Evolutionary conservation across 2,329 filamentous ascomycete species (phyloP).

Genomic region (Sclerotinia borealis): DNA sequence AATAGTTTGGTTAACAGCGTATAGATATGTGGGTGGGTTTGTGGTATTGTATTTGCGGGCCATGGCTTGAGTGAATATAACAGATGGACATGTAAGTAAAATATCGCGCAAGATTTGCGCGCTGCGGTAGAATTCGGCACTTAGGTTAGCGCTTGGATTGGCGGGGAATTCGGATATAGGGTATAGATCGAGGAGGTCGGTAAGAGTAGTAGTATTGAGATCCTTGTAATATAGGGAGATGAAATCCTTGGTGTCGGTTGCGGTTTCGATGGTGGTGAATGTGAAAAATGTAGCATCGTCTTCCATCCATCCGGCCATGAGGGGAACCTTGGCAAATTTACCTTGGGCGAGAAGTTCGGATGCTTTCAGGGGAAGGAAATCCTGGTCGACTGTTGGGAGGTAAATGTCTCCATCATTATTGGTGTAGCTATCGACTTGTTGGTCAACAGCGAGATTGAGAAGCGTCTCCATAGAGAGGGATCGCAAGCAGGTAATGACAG

Average conservation of each 20-base stretch:
- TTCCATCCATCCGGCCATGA: constrained; percentile 41
- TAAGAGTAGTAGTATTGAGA: constrained; percentile 33
- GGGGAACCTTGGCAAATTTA: constrained; percentile 37
- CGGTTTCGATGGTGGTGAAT: constrained; percentile 35
- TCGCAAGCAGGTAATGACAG: constrained; percentile 41
- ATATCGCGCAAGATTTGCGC: constrained; percentile 47
- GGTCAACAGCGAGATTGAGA: constrained; percentile 37
- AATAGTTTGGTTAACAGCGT: constrained; percentile 50
- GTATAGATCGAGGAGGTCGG: constrained; percentile 44
- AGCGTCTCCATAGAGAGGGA: constrained; percentile 38
- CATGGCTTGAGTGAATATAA: constrained; percentile 38
- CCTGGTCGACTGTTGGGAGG: constrained; percentile 44
- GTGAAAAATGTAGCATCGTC: constrained; percentile 42
- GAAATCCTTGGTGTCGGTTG: constrained; percentile 37
- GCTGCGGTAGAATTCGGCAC: constrained; percentile 44
- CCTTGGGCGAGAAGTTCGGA: constrained; percentile 37
- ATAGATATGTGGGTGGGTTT: constrained; percentile 41
- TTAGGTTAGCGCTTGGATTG: constrained; percentile 35
- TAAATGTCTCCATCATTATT: constrained; percentile 48
- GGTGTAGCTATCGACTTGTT: constrained; percentile 37
- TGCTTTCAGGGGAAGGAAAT: constrained; percentile 42
- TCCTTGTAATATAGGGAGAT: constrained; percentile 37
- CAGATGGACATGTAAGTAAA: constrained; percentile 43
- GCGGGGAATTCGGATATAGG: constrained; percentile 41
- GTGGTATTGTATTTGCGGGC: constrained; percentile 26